phyloP scores from a whole-genome alignment of 129 eudicot species.

The Apium graveolens region DNA sequence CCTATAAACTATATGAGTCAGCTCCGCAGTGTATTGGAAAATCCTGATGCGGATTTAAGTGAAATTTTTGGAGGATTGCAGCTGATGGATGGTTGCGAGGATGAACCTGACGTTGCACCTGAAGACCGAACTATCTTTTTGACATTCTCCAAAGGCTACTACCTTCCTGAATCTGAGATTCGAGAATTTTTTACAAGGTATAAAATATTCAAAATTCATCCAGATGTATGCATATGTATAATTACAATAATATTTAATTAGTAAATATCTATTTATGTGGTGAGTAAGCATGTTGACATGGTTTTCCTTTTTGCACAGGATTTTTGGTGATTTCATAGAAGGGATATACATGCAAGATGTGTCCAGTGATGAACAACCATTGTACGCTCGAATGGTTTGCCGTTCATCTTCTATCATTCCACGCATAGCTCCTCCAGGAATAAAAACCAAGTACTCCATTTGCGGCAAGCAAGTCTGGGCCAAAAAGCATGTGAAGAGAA shows the following conservation, averaged over 20 bases:
- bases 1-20: too few relatives aligned
- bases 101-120: too few relatives aligned
- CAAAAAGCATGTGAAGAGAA: not conserved
- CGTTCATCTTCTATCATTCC: conserved; percentile 9
- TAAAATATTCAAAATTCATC: not conserved
- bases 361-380: conserved; percentile 15
- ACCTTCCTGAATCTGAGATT: conserved; percentile 27
- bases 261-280: not conserved
- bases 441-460: conserved; percentile 18
- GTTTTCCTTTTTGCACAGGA: conserved; percentile 5
- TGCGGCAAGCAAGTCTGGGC: not conserved
- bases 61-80: too few relatives aligned
- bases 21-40: too few relatives aligned
- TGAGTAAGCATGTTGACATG: not conserved
- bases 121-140: conserved; percentile 41
- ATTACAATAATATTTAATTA: not conserved
- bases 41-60: too few relatives aligned
- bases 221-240: too few relatives aligned
- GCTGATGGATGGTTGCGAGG: too few relatives aligned
- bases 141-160: conserved; percentile 41
- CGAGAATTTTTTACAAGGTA: conserved; percentile 31
- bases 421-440: not conserved
- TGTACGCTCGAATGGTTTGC: conserved; percentile 36
- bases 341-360: conserved; percentile 29
- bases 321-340: conserved; percentile 37